Evolutionary conservation across 768 basidiomycete species (phyloP), one percentile per base, ranked within the genome.

Genomic region (Coprinopsis cinerea): DNA sequence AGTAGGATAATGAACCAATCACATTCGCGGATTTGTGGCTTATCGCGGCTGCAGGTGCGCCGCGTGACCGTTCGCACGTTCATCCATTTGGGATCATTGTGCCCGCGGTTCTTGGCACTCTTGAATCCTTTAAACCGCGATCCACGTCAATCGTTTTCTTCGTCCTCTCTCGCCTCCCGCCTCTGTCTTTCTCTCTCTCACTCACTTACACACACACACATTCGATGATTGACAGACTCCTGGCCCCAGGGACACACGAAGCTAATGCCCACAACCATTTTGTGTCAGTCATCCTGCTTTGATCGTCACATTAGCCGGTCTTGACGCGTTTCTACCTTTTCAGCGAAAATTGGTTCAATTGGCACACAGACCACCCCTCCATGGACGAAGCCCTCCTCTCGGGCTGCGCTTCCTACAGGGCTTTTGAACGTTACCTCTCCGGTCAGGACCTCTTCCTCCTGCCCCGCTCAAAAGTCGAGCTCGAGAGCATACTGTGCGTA

Each of bases 331-430:
- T n/a, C n/a, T n/a, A n/a, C n/a, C n/a, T 61, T 53, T 44, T 51
- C 54, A 88, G 85, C 39, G 82, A 88, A 64, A 83, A 83, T 53
- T 78, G 73, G 65, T 75, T 75, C 54, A 71, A 68, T 36, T 88
- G 86, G 85, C 84, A 88, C 60, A 74, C 77, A 28, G 79, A 86
- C 56, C 78, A 83, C 55, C 81, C 81, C 13, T 77, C 79, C 11
- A 71, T 85, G 59, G 75, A 86, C 67, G 86, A 89, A 64, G 79
- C 79, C 2, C 76, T 89, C 50, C 78, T 89, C 35, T 83, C 88
- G 1, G 79, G 82, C 18, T 86, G 80, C 57, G 86, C 88, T n/a
- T 82, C 88, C 3, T 91, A 91, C 65, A 75, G 83, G 55, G 85
- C 88, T 2, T 80, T 91, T 58, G 78, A 78, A 56, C 83, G 88